Evolutionary conservation across 768 basidiomycete genomes (phyloP), one percentile per base, ranked within the genome.

Genomic region (Polyporus arcularius): DNA sequence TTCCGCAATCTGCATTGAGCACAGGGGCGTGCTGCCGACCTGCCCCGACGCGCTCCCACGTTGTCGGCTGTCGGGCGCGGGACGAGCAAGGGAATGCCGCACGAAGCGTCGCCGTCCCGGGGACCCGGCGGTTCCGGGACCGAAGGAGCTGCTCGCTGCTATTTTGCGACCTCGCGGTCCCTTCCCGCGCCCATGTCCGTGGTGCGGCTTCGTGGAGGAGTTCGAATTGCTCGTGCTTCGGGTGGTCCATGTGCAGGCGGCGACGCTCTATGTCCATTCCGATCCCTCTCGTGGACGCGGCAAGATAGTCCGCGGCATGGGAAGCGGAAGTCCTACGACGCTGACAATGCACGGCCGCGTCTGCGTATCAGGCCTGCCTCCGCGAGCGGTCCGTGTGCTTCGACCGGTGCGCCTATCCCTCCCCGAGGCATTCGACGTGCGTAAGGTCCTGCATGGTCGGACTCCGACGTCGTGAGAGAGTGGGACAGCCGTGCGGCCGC

Each of bases 61-160:
- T 50, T 55, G 30, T 31, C 57, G 49, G 30, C 40, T 15, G 35
- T 38, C 39, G 52, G 50, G 30, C 50, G 28, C 38, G 15, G 31
- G 38, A 53, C 55, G 55, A 18, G 21, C 38, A 12, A 26, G n/a
- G 43, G 54, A 45, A 32, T 28, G 28, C 31, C 14, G 43, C n/a
- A 14, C 40, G 15, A 42, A 54, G 58, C 46, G 52, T 14, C 21
- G 45, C 52, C 58, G 58, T 59, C 35, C 58, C 58, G 58, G 41
- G 4, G 18, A 30, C 3, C 58, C 58, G 58, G 52, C 46, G 45
- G 53, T 41, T n/a, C 57, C 57, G 57, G 49, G 50, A 32, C 48
- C 46, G 46, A 48, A 11, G 56, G 16, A 18, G 16, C 40, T 21
- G 56, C 21, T 47, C 46, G 55, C 32, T 18, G 26, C 35, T 10